Percentiles rank a stretch among this genome's conserved stretches.
phyloP scores from a whole-genome alignment of 164 flowering plant species.

The Magnolia changhungtana region DNA sequence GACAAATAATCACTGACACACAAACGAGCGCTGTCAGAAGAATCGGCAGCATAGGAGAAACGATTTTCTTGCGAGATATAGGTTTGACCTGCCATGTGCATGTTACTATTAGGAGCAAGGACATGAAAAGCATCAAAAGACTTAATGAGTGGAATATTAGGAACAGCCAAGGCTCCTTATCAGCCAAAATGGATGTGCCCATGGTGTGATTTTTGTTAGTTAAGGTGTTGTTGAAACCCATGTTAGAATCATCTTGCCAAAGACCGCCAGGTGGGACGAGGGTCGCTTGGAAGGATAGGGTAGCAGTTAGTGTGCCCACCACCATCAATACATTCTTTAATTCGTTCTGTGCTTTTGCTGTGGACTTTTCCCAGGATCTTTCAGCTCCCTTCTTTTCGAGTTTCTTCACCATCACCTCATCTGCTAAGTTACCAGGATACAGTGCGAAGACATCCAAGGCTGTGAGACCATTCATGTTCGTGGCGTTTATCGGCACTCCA shows the following conservation, averaged over 20 bases:
- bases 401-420: not conserved
- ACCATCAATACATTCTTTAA: not conserved
- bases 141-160: too few relatives aligned
- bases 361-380: not conserved
- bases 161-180: too few relatives aligned
- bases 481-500: not conserved
- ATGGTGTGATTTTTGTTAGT: too few relatives aligned
- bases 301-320: not conserved
- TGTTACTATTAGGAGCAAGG: too few relatives aligned
- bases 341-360: not conserved
- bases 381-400: not conserved
- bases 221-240: too few relatives aligned
- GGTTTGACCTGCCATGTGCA: too few relatives aligned
- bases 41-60: too few relatives aligned
- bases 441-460: not conserved
- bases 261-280: not conserved
- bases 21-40: too few relatives aligned
- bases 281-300: conserved; percentile 1
- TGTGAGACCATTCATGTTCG: not conserved
- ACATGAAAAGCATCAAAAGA: too few relatives aligned
- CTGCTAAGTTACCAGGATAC: not conserved
- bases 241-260: not conserved
- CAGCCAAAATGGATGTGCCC: too few relatives aligned
- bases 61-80: too few relatives aligned
- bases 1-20: too few relatives aligned